Evolutionary conservation across 2,329 filamentous ascomycete species (phyloP).

Genomic region (Whalleya microplaca): DNA sequence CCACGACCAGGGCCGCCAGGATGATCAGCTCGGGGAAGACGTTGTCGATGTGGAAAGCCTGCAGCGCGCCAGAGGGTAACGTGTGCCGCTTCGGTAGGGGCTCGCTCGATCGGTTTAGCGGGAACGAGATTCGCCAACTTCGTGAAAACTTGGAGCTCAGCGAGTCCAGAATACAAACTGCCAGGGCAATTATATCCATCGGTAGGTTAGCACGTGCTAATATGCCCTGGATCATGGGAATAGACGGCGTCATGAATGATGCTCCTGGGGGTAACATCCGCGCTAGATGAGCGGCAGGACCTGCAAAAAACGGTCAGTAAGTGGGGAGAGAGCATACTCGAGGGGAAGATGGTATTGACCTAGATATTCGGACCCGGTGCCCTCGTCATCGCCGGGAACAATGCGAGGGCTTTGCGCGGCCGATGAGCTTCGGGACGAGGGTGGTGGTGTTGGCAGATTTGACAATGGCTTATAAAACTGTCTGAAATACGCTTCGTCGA

Average conservation of each 20-base stretch:
- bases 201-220: slow-evolving; percentile 61
- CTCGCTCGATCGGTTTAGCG: slow-evolving; percentile 42
- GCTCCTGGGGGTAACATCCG: slow-evolving; percentile 68
- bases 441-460: slow-evolving; percentile 69
- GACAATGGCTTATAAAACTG: slow-evolving; percentile 68
- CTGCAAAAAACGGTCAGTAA: slow-evolving; percentile 41
- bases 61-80: slow-evolving; percentile 43
- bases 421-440: slow-evolving; percentile 53
- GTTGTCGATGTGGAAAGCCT: slow-evolving; percentile 59
- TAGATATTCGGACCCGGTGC: slow-evolving; percentile 45
- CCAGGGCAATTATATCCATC: slow-evolving; percentile 65
- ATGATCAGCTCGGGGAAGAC: slow-evolving; percentile 66
- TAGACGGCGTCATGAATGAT: slow-evolving; percentile 61
- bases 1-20: slow-evolving; percentile 64
- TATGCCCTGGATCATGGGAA: slow-evolving; percentile 63
- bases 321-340: not conserved
- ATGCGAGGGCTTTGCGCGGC: slow-evolving; percentile 48
- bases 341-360: slow-evolving; percentile 38
- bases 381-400: slow-evolving; percentile 49
- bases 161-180: slow-evolving; percentile 69
- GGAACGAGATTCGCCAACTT: slow-evolving; percentile 63
- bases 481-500: slow-evolving; percentile 57
- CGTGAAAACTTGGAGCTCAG: slow-evolving; percentile 65
- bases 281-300: slow-evolving; percentile 67
- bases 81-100: slow-evolving; percentile 46